Evolutionary conservation across 179 eudicot genomes (phyloP).

Genomic region (Carnegiea gigantea): DNA sequence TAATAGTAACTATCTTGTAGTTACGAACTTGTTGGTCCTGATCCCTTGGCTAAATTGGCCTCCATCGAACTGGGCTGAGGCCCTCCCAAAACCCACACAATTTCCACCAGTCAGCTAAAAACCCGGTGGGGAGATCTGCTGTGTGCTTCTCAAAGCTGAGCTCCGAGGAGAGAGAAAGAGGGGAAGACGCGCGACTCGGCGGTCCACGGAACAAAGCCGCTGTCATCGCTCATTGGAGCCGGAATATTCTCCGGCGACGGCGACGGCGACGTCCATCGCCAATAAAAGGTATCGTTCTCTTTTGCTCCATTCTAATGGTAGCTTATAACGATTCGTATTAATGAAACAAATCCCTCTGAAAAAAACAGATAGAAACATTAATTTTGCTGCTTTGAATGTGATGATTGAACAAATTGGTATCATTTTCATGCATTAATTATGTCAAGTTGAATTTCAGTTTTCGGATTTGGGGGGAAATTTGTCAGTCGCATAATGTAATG

Average conservation of each 20-base stretch:
- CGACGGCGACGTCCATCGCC: not conserved
- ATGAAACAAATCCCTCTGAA: not conserved
- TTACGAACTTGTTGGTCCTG: no score
- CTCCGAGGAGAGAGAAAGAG: not conserved
- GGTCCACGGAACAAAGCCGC: not conserved
- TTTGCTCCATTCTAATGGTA: not conserved
- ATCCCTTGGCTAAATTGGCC: no score
- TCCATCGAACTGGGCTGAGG: not conserved
- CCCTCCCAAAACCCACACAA: no score
- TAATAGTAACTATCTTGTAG: no score
- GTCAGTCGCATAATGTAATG: not conserved
- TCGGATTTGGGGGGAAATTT: not conserved
- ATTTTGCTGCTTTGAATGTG: not conserved
- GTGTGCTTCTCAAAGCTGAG: no score
- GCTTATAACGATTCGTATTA: not conserved
- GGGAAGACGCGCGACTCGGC: constrained; percentile 2
- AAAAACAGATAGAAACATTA: not conserved
- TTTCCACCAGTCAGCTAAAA: not conserved
- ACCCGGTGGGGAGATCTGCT: not conserved
- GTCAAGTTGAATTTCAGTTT: not conserved
- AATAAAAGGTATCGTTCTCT: not conserved
- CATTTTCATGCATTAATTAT: not conserved
- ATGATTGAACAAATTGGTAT: not conserved
- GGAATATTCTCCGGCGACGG: constrained; percentile 18
- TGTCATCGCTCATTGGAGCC: constrained; percentile 14